Percentiles rank a stretch among this genome's conserved stretches.
Evolutionary conservation across 768 basidiomycete genomes (phyloP).

Genomic region (Steccherinum ochraceum): DNA sequence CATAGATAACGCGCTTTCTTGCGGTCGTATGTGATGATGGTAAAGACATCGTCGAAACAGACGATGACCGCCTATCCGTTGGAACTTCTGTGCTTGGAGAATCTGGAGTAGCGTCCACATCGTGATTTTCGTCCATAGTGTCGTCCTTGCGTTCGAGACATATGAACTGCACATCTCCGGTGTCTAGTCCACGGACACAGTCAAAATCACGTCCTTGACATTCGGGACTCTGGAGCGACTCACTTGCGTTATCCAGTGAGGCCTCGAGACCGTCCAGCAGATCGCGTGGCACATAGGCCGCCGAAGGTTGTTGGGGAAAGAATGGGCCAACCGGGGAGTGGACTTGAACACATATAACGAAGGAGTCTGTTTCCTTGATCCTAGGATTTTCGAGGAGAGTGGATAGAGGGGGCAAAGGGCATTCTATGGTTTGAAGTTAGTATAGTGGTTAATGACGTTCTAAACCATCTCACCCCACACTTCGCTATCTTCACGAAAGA

Average conservation of each 20-base stretch:
- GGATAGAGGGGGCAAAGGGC: conserved; percentile 57
- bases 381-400: conserved; percentile 51
- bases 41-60: conserved; percentile 35
- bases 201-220: background rate
- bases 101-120: conserved; percentile 20
- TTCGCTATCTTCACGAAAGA: conserved; percentile 64
- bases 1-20: conserved; percentile 70
- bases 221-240: conserved; percentile 13
- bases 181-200: conserved; percentile 33
- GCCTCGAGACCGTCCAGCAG: conserved; percentile 64
- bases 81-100: conserved; percentile 25
- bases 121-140: conserved; percentile 21
- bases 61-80: conserved; percentile 31
- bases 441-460: background rate
- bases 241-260: conserved; percentile 67
- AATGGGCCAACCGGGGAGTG: conserved; percentile 50
- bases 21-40: conserved; percentile 43
- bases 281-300: conserved; percentile 59
- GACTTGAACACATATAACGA: conserved; percentile 71
- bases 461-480: conserved; percentile 62
- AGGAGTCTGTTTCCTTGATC: conserved; percentile 57
- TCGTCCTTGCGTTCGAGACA: conserved; percentile 52
- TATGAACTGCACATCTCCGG: conserved; percentile 72
- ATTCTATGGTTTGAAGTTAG: conserved; percentile 34
- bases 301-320: conserved; percentile 60